phyloP scores from a whole-genome alignment of 208 protist species.

The Crithidia sp. region DNA sequence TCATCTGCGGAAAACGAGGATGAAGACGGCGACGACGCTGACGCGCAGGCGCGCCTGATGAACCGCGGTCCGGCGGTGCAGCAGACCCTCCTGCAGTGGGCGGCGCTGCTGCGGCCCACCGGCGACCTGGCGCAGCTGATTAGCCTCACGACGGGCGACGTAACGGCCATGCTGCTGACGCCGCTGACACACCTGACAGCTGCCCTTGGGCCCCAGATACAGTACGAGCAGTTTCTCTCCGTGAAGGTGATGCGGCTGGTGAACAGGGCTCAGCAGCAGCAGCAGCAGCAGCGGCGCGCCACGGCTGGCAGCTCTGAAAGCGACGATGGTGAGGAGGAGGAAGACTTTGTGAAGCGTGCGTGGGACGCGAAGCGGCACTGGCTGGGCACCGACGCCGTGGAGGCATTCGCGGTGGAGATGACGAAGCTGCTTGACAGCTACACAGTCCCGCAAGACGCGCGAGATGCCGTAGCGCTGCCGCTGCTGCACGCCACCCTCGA shows the following conservation, averaged over 20 bases:
- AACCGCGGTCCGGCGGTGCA: slow-evolving; percentile 41
- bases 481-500: slow-evolving; percentile 43
- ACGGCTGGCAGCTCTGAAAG: neutral
- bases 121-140: slow-evolving; percentile 43
- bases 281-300: neutral
- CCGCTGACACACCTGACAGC: slow-evolving; percentile 47
- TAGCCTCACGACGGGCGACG: slow-evolving; percentile 24
- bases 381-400: slow-evolving; percentile 46
- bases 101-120: slow-evolving; percentile 36
- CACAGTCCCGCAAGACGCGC: slow-evolving; percentile 36
- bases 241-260: slow-evolving; percentile 75
- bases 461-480: slow-evolving; percentile 44
- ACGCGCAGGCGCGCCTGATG: slow-evolving; percentile 3
- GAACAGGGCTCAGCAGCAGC: slow-evolving; percentile 26
- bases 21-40: slow-evolving; percentile 1
- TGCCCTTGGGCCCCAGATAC: slow-evolving; percentile 66
- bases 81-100: slow-evolving; percentile 43
- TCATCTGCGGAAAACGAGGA: slow-evolving; percentile 15
- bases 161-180: slow-evolving; percentile 28
- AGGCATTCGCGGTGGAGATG: slow-evolving; percentile 43
- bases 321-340: slow-evolving; percentile 9
- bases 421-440: slow-evolving; percentile 50
- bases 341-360: slow-evolving; percentile 45
- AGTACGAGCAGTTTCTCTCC: slow-evolving; percentile 78
- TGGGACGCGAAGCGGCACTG: slow-evolving; percentile 62